Percentiles rank a stretch among this genome's conserved stretches.
phyloP scores from a whole-genome alignment of 73 alveolate species.

The Blepharisma stoltei region DNA sequence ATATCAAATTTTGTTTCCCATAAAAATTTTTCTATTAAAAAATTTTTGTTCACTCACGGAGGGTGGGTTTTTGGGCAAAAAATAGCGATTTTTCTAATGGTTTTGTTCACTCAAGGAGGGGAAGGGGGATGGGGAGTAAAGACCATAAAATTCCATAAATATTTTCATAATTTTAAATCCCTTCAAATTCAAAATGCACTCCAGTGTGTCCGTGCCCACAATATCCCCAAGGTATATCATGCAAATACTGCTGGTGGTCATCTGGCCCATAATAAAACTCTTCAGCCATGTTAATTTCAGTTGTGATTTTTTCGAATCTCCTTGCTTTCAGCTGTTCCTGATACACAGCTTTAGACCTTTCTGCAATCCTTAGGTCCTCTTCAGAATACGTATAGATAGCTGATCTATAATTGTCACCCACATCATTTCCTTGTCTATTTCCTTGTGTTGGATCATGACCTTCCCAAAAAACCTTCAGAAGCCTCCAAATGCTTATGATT shows the following conservation, averaged over 20 bases:
- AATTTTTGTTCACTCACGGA: too few relatives aligned
- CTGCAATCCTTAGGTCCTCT: conserved; percentile 19
- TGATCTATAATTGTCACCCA: conserved; percentile 60
- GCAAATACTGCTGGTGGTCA: conserved; percentile 16
- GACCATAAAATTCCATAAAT: too few relatives aligned
- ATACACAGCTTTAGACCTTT: background rate
- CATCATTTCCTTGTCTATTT: conserved; percentile 66
- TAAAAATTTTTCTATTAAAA: too few relatives aligned
- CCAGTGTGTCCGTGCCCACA: conserved; percentile 22
- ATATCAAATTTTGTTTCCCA: too few relatives aligned
- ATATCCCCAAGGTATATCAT: background rate
- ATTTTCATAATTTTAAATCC: too few relatives aligned
- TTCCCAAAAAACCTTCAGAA: conserved; percentile 59
- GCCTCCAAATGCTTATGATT: conserved; percentile 32
- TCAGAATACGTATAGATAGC: conserved; percentile 30
- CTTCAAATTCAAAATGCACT: background rate
- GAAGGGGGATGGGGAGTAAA: too few relatives aligned
- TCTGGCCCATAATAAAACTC: conserved; percentile 7
- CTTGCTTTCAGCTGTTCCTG: background rate
- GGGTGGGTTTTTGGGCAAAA: too few relatives aligned
- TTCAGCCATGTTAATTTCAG: conserved; percentile 2
- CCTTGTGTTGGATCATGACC: conserved; percentile 67
- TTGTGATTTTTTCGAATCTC: background rate
- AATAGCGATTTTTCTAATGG: too few relatives aligned
- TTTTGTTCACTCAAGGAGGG: too few relatives aligned